Evolutionary conservation across 345 rosid species (phyloP).

Genomic region (Hibiscus tridactylites): DNA sequence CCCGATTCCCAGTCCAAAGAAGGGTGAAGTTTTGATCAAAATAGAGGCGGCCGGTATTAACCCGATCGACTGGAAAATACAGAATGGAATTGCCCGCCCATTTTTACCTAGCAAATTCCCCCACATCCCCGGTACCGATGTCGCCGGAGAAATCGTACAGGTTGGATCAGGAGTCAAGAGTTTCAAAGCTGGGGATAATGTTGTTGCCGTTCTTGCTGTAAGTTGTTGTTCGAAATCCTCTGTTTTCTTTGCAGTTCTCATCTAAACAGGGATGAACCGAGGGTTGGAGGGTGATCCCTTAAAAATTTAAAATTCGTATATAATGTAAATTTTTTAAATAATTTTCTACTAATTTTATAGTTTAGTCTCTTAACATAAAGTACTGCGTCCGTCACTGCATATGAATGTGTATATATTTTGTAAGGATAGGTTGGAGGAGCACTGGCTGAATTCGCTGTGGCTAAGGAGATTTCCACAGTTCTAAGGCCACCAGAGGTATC

Average conservation of each 20-base stretch:
- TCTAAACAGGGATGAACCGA: not conserved
- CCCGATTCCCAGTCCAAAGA: constrained; percentile 28
- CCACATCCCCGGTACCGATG: constrained; percentile 61
- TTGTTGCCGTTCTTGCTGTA: constrained; percentile 55
- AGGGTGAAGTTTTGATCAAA: constrained; percentile 42
- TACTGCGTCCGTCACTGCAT: too few relatives aligned
- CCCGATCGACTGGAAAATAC: constrained; percentile 53
- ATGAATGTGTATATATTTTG: not conserved
- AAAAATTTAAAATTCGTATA: too few relatives aligned
- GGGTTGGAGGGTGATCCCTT: too few relatives aligned
- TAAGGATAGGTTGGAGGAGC: not conserved
- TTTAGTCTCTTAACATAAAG: too few relatives aligned
- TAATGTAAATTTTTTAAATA: too few relatives aligned
- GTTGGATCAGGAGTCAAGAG: constrained; percentile 53
- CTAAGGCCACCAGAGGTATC: not conserved
- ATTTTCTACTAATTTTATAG: too few relatives aligned
- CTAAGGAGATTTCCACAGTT: not conserved
- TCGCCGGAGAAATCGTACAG: constrained; percentile 67
- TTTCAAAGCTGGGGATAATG: constrained; percentile 70
- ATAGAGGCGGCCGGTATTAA: constrained; percentile 41
- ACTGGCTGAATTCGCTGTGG: not conserved
- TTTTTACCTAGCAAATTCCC: constrained; percentile 69
- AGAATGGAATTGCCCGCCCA: constrained; percentile 40
- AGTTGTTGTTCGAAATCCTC: constrained; percentile 8
- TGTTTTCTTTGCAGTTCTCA: not conserved